Evolutionary conservation across 2,329 filamentous ascomycete genomes (phyloP).

Genomic region (Cytospora schulzeri): DNA sequence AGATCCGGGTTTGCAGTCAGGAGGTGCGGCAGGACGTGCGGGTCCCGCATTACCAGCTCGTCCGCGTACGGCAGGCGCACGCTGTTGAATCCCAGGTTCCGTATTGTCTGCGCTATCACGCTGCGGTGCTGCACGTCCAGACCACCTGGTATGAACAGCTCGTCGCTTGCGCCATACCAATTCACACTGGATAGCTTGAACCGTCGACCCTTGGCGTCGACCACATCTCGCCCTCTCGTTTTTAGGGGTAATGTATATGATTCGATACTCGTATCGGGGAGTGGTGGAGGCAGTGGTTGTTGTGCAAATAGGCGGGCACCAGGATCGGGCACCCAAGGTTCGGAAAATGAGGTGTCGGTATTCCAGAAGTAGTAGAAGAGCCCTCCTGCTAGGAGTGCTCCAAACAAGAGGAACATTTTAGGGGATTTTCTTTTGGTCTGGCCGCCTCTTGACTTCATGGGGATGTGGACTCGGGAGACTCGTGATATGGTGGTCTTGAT

Average conservation of each 20-base stretch:
- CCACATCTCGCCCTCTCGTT: constrained; percentile 61
- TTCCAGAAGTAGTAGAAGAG: constrained; percentile 48
- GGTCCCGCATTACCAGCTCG: constrained; percentile 66
- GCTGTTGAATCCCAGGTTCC: constrained; percentile 67
- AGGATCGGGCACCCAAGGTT: constrained; percentile 54
- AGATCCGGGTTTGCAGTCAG: constrained; percentile 64
- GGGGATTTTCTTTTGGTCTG: constrained; percentile 22
- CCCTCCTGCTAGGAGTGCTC: constrained; percentile 41
- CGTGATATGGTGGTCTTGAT: neutral
- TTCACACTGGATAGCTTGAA: constrained; percentile 68
- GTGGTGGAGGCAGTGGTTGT: constrained; percentile 49
- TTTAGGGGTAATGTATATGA: constrained; percentile 59
- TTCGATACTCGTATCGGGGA: constrained; percentile 45
- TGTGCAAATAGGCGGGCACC: constrained; percentile 50
- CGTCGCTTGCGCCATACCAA: constrained; percentile 72
- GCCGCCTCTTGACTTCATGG: constrained; percentile 22
- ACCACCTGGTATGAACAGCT: constrained; percentile 65
- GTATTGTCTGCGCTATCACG: constrained; percentile 62
- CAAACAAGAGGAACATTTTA: constrained; percentile 43
- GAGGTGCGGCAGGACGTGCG: constrained; percentile 51
- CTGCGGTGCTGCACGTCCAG: constrained; percentile 64
- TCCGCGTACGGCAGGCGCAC: constrained; percentile 70
- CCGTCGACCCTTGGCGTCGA: constrained; percentile 58
- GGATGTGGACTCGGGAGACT: neutral
- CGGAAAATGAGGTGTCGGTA: constrained; percentile 46